Evolutionary conservation across 129 eudicot species (phyloP), one percentile per base, ranked within the genome.

Genomic region (Centrapalus pauciflorus): DNA sequence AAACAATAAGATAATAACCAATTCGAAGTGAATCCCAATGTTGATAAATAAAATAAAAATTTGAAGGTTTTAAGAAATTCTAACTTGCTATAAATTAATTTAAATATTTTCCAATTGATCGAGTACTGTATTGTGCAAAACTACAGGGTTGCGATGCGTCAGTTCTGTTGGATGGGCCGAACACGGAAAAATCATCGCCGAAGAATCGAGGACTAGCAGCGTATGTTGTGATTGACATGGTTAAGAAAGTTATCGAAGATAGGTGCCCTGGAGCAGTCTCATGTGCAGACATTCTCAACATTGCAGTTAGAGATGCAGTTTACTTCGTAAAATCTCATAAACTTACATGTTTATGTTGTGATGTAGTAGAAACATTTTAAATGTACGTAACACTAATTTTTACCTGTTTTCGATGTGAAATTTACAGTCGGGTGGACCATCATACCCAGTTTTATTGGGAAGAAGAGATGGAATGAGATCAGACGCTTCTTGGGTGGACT

Each of bases 131-230:
- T 23, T 32, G 30, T 45, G 37, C 7, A 7, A n/a, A 52, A 64
- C n/a, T 27, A 38, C 30, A 92, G 98, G 98, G 98, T 0, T 92
- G 98, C 20, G 98, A 92, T 60, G 98, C 80, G 24, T 92, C 98
- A 43, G 77, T 92, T 63, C 83, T 92, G 19, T 79, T 92, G 61
- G 95, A 85, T 26, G 96, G 95, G 29, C 69, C 74, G 3, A 21
- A 70, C 43, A 65, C 96, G 0, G 98, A 92, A 73, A 92, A 84
- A 67, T 67, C 27, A 19, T 84, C 98, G 40, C 68, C 82, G 2
- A 84, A 83, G 61, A 92, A 83, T 29, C 62, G 78, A n/a, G 84
- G 86, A 24, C 69, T 88, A 0, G 95, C 56, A 28, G 90, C 65
- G n/a, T 92, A 74, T 32, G 66, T 16, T 5, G 35, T 91, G 7